phyloP scores from a whole-genome alignment of 1,284 basidiomycete genomes.

The Pulveroboletus sp. region DNA sequence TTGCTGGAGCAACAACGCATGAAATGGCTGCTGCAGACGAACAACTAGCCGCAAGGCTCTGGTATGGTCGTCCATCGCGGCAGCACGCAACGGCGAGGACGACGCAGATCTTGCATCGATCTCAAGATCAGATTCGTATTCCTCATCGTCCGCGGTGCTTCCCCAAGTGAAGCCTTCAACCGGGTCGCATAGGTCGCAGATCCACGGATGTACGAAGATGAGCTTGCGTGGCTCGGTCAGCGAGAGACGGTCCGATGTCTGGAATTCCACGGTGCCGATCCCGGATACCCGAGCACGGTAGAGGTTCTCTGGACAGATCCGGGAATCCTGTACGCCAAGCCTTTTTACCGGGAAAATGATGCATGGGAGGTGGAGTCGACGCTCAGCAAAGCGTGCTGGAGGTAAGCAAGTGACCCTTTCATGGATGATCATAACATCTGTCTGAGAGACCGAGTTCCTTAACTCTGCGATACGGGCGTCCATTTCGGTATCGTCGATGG shows the following conservation, averaged over 20 bases:
- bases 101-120: neutral
- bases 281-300: neutral
- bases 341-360: neutral
- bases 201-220: neutral
- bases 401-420: neutral
- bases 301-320: neutral
- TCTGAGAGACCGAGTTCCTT: neutral
- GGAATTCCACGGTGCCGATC: neutral
- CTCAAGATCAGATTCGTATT: neutral
- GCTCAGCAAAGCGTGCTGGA: neutral
- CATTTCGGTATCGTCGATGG: neutral
- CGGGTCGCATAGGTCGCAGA: neutral
- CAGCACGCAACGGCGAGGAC: no score
- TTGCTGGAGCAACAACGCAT: constrained; percentile 1
- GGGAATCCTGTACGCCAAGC: neutral
- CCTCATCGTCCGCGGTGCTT: neutral
- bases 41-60: neutral
- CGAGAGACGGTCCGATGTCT: neutral
- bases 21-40: neutral
- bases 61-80: neutral
- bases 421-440: neutral
- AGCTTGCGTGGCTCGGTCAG: neutral
- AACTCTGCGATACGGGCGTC: neutral
- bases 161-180: neutral
- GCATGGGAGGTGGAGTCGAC: no score